Conservation (phyloP, 257 asterid species). For the Fraxinus pennsylvanica region DNA sequence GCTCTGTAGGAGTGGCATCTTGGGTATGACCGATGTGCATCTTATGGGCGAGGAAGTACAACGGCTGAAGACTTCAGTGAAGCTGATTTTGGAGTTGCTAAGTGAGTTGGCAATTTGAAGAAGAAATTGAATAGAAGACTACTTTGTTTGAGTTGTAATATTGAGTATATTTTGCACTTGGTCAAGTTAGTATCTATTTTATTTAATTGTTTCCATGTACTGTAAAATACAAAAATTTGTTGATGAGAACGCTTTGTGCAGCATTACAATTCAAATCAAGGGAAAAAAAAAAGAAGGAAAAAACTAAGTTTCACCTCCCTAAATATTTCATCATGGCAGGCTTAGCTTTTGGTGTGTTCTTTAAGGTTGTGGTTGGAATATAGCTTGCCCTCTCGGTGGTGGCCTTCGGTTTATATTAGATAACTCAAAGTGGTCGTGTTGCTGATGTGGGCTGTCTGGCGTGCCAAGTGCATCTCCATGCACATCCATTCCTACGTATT, state of each 20-base stretch:
- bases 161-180: not conserved
- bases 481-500: slow-evolving; percentile 58
- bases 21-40: slow-evolving; percentile 76
- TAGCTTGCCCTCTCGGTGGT: slow-evolving; percentile 25
- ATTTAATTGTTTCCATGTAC: not conserved
- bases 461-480: slow-evolving; percentile 43
- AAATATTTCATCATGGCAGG: not conserved
- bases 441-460: slow-evolving; percentile 51
- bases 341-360: not conserved
- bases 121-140: not conserved
- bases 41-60: slow-evolving; percentile 67
- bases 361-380: slow-evolving; percentile 57
- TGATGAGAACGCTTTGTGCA: not conserved
- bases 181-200: not conserved
- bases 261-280: not conserved
- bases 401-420: slow-evolving; percentile 31
- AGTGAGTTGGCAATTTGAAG: slow-evolving; percentile 59
- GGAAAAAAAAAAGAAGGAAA: not conserved
- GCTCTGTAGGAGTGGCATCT: slow-evolving; percentile 61
- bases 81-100: slow-evolving; percentile 66
- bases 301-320: not conserved
- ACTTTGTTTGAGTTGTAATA: not conserved
- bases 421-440: slow-evolving; percentile 30
- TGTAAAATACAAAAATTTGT: not conserved
- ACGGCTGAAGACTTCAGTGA: slow-evolving; percentile 65